Evolutionary conservation across 2,329 filamentous ascomycete species (phyloP).

Genomic region (Coniella vitis): DNA sequence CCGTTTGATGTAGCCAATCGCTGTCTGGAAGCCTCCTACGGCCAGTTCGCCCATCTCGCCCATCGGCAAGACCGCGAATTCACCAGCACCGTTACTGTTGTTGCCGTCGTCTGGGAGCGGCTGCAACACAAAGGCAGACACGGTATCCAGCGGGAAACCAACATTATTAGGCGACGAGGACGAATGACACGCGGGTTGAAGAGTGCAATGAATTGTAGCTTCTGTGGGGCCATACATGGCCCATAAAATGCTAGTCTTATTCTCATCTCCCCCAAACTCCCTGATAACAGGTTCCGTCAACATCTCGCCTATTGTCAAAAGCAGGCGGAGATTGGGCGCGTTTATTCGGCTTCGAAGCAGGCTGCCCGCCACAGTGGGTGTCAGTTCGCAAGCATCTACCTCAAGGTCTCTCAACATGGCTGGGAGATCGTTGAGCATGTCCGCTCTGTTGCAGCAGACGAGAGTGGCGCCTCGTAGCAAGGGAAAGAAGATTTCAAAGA

Average conservation of each 20-base stretch:
- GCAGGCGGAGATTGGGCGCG: slow-evolving; percentile 60
- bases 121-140: slow-evolving; percentile 66
- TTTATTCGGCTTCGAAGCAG: slow-evolving; percentile 60
- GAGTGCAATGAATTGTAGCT: slow-evolving; percentile 80
- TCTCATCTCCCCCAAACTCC: slow-evolving; percentile 63
- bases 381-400: slow-evolving; percentile 82
- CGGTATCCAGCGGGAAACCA: slow-evolving; percentile 71
- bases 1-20: slow-evolving; percentile 74
- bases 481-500: slow-evolving; percentile 93
- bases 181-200: slow-evolving; percentile 56
- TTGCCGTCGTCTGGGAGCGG: slow-evolving; percentile 28
- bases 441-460: slow-evolving; percentile 59
- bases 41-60: slow-evolving; percentile 74
- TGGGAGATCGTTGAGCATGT: slow-evolving; percentile 70
- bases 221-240: slow-evolving; percentile 95
- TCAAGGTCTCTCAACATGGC: slow-evolving; percentile 55
- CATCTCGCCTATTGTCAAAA: slow-evolving; percentile 92
- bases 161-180: slow-evolving; percentile 60
- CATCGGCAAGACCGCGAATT: slow-evolving; percentile 43
- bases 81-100: slow-evolving; percentile 17
- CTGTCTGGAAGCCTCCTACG: slow-evolving; percentile 73
- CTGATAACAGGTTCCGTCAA: slow-evolving; percentile 68
- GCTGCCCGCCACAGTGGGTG: slow-evolving; percentile 78
- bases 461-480: slow-evolving; percentile 67
- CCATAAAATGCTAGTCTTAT: slow-evolving; percentile 61